Evolutionary conservation across 2,329 filamentous ascomycete genomes (phyloP), one percentile per base, ranked within the genome.

Genomic region (Fusarium guadeloupense): DNA sequence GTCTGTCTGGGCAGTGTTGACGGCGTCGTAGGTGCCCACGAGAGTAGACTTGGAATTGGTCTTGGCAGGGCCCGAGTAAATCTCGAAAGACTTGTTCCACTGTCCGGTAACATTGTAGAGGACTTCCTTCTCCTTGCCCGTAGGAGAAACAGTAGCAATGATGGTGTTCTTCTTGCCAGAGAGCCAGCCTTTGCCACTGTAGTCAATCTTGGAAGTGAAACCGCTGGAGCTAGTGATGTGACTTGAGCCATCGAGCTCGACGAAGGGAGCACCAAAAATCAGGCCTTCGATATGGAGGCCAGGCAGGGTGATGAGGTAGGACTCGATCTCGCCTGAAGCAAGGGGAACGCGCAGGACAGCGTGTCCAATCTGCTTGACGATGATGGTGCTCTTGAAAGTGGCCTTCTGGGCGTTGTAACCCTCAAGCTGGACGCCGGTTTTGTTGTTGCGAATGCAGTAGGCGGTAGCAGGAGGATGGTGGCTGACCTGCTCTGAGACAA

Each of bases 341-440:
- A 77, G 63, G 10, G 90, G 89, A 55, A 97, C 80, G 43, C 91
- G 90, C 62, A 94, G 83, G 28, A 96, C 80, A 34, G 93, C 93
- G 72, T 97, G 93, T 30, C 94, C 94, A 68, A 96, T 89, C 79
- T 96, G 92, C 83, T 96, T 97, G 72, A 99, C 90, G 71, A 94
- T 90, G 76, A 98, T 97, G 38, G 94, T 97, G 68, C 90, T 89
- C 61, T 90, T 91, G 77, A 99, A 97, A 14, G 92, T 96, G 5
- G 94, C 93, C 76, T 97, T 98, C 74, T 98, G 95, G 14, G 91
- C 94, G 72, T 98, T 97, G 80, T 97, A 97, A 47, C 94, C 94
- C 79, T 89, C 81, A n/a, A 89, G 79, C 71, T 83, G 82, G 43
- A 98, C 87, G 55, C 93, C 92, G 60, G 95, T 87, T 72, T 92